phyloP scores from a whole-genome alignment of 495 filamentous ascomycete genomes.

The Aeminium ludgeri region DNA sequence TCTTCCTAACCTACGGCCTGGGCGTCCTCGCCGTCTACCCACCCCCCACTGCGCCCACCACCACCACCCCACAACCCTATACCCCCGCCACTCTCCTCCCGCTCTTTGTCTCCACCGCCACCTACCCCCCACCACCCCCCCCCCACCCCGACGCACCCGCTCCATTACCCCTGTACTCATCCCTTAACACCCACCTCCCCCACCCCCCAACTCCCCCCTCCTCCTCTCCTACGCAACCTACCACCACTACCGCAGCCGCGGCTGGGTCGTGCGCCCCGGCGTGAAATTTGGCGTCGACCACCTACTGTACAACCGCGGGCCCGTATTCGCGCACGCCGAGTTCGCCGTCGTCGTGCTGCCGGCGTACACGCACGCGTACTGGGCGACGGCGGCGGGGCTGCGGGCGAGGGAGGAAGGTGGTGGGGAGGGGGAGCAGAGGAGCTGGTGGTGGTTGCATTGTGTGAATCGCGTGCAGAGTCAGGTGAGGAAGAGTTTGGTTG shows the following conservation, averaged over 20 bases:
- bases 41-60: constrained; percentile 15
- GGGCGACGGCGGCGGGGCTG: constrained; percentile 43
- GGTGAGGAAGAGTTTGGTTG: constrained; percentile 71
- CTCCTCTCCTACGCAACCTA: constrained; percentile 74
- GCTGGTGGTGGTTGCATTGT: constrained; percentile 88
- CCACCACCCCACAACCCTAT: constrained; percentile 13
- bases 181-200: constrained; percentile 20
- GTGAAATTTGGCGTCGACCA: constrained; percentile 93
- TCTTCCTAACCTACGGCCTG: constrained; percentile 74
- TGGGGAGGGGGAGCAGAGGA: constrained; percentile 34
- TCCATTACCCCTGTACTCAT: background rate
- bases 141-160: background rate
- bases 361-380: constrained; percentile 59
- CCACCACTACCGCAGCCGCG: constrained; percentile 90
- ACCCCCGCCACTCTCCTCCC: constrained; percentile 38
- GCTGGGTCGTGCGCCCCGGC: constrained; percentile 88
- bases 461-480: constrained; percentile 81
- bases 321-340: constrained; percentile 85
- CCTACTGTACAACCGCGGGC: constrained; percentile 85
- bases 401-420: constrained; percentile 29
- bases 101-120: constrained; percentile 50
- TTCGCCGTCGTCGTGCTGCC: constrained; percentile 76
- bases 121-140: constrained; percentile 35
- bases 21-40: constrained; percentile 54
- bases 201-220: constrained; percentile 61